phyloP scores from a whole-genome alignment of 768 basidiomycete species.

The Leccinum olivaceopallidum region DNA sequence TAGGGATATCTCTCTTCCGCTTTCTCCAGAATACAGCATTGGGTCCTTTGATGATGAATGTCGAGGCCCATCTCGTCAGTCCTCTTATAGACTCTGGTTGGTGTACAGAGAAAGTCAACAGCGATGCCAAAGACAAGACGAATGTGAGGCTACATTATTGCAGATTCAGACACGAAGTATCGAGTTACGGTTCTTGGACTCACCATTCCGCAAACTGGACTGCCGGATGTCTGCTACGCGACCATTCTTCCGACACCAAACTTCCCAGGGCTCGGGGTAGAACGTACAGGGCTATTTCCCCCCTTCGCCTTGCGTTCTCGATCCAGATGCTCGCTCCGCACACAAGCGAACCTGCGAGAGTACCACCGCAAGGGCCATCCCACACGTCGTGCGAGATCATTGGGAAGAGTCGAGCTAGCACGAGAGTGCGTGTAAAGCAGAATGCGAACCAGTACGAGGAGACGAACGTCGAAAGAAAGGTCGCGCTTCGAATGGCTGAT shows the following conservation, averaged over 20 bases:
- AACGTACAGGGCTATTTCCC: slow-evolving; percentile 81
- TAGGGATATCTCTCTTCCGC: slow-evolving; percentile 18
- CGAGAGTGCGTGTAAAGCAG: slow-evolving; percentile 66
- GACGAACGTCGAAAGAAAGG: slow-evolving; percentile 73
- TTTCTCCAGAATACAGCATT: slow-evolving; percentile 55
- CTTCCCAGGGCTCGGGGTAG: slow-evolving; percentile 69
- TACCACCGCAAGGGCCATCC: slow-evolving; percentile 74
- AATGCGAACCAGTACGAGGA: slow-evolving; percentile 69
- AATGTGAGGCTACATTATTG: slow-evolving; percentile 51
- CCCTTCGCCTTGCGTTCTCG: slow-evolving; percentile 67
- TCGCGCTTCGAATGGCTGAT: slow-evolving; percentile 61
- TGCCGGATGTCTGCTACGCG: slow-evolving; percentile 43
- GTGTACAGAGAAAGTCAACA: slow-evolving; percentile 64
- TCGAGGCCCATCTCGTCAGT: slow-evolving; percentile 68
- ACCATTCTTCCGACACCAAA: slow-evolving; percentile 56
- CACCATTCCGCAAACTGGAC: slow-evolving; percentile 56
- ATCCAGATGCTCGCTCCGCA: slow-evolving; percentile 81
- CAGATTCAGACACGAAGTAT: slow-evolving; percentile 11
- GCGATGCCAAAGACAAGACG: slow-evolving; percentile 59
- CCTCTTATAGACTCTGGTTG: slow-evolving; percentile 68
- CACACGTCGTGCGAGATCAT: slow-evolving; percentile 73
- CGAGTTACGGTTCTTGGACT: slow-evolving; percentile 14
- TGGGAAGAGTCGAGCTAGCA: slow-evolving; percentile 63
- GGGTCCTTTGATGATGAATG: slow-evolving; percentile 65
- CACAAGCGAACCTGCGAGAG: slow-evolving; percentile 63